These are phyloP conservation scores for Pneumocystis carinii DNA, from an alignment of 1,139 yeast species.

Conservation along the genomic window DNA sequence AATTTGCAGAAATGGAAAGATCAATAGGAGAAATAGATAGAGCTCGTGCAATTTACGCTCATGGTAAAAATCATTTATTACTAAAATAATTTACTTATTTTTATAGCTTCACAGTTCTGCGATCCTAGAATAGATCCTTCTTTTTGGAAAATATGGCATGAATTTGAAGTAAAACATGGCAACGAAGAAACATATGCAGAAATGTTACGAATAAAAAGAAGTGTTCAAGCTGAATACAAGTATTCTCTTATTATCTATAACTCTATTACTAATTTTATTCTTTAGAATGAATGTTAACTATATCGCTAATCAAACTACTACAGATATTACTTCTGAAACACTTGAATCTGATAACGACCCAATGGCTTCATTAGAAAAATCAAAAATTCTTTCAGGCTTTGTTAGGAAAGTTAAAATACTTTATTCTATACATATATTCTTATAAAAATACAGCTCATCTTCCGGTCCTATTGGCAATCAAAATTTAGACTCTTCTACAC, in stretches of 20 bases:
- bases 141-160: conserved; percentile 55
- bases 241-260: conserved; percentile 11
- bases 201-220: conserved; percentile 53
- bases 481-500: not conserved
- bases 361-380: not conserved
- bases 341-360: not conserved
- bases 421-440: not conserved
- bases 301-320: not conserved
- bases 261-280: not conserved
- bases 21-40: conserved; percentile 37
- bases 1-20: conserved; percentile 36
- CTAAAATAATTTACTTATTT: conserved; percentile 22
- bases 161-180: conserved; percentile 59
- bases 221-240: conserved; percentile 30
- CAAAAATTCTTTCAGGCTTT: not conserved
- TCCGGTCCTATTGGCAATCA: not conserved
- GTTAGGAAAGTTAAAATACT: not conserved
- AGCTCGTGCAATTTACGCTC: conserved; percentile 45
- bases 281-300: not conserved
- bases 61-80: conserved; percentile 16
- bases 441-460: not conserved
- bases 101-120: conserved; percentile 27
- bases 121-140: conserved; percentile 27
- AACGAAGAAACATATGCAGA: conserved; percentile 57
- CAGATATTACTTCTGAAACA: not conserved